Percentiles rank a stretch among this genome's conserved stretches.
phyloP scores from a whole-genome alignment of 305 asterid genomes.

The Solanum hybrid region DNA sequence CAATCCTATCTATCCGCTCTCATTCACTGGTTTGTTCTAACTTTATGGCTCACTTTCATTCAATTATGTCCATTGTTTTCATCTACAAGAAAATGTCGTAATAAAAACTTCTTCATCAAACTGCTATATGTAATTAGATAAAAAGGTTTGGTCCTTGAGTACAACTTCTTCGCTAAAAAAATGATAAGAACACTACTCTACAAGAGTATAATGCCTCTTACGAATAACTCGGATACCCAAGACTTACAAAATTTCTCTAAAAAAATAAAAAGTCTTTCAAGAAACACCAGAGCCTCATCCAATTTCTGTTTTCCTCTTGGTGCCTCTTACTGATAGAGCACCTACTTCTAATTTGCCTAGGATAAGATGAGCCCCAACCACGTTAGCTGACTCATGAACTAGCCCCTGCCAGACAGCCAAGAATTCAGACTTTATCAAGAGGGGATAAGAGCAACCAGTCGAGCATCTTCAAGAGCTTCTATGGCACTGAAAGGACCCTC shows the following conservation, averaged over 20 bases:
- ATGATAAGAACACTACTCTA: background rate
- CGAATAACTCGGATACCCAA: background rate
- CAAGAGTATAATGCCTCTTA: background rate
- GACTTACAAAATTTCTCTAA: background rate
- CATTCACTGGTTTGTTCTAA: background rate
- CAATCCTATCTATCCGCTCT: background rate
- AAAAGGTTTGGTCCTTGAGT: background rate
- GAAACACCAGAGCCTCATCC: background rate
- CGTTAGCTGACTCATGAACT: background rate
- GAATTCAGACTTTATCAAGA: background rate
- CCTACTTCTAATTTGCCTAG: background rate
- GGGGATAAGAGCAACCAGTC: background rate
- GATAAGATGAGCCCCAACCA: background rate
- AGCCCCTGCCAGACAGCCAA: background rate
- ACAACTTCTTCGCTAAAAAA: background rate
- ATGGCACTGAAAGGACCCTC: conserved; percentile 36
- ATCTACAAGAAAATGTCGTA: background rate
- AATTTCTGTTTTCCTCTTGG: background rate
- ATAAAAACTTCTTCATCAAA: background rate
- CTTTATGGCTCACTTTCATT: background rate
- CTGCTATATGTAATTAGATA: background rate
- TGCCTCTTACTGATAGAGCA: background rate
- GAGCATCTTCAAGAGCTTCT: conserved; percentile 2
- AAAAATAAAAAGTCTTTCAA: background rate
- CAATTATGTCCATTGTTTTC: background rate